Conservation (phyloP, 768 basidiomycete genomes). For the Lentinus tigrinus region DNA sequence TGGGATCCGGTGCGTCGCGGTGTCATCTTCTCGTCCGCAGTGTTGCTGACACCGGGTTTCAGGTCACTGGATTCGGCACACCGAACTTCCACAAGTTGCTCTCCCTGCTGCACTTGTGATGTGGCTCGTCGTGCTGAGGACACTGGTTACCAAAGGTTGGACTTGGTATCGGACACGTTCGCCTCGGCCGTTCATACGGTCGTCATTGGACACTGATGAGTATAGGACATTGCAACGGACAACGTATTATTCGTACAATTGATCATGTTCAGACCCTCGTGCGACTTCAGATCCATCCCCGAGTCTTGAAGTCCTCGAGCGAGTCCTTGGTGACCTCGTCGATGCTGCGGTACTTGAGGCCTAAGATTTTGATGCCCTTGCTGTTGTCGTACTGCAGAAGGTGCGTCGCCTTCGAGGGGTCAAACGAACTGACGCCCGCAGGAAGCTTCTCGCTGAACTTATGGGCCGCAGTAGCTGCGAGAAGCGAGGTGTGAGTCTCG, state of each 20-base stretch:
- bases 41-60: background rate
- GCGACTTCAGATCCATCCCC: slow-evolving; percentile 35
- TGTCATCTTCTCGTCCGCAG: background rate
- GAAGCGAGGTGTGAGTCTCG: background rate
- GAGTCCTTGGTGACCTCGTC: slow-evolving; percentile 41
- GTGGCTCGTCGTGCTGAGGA: background rate
- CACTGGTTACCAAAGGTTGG: background rate
- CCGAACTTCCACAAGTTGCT: slow-evolving; percentile 28
- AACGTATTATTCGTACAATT: background rate
- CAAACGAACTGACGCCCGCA: slow-evolving; percentile 11
- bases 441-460: background rate
- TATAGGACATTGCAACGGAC: background rate
- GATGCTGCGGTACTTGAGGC: slow-evolving; percentile 39
- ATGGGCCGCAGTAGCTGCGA: background rate
- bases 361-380: slow-evolving; percentile 39
- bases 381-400: slow-evolving; percentile 29
- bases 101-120: slow-evolving; percentile 2
- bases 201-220: background rate
- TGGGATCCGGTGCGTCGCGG: slow-evolving; percentile 33
- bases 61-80: slow-evolving; percentile 34
- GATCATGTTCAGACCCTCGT: background rate
- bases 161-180: background rate
- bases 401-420: slow-evolving; percentile 26
- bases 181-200: background rate
- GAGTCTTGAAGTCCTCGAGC: slow-evolving; percentile 38